Base-by-base conservation (phyloP, 108 stramenopile species). In the Cyclostephanos invisitatus region DNA sequence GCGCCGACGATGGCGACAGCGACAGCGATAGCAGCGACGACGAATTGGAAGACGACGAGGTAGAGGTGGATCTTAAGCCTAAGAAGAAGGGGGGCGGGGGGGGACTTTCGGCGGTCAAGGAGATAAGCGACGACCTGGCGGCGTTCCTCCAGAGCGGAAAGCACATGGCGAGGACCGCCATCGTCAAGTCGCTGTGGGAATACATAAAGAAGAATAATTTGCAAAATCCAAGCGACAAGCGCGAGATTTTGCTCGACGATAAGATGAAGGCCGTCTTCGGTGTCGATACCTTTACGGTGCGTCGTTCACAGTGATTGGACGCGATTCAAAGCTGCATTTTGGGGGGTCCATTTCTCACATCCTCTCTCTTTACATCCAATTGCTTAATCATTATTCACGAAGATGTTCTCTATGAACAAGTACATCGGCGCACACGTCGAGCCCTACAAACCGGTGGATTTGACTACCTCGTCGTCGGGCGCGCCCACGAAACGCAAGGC, bases 191-290 rank as follows among this genome's bases (percentile, higher is more conserved):
- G 0, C 40, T 96, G 21, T 96, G 96, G 96, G 88, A 86, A 55
- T 96, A 96, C 42, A 89, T 96, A 57, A 83, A 81, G 55, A 85
- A 87, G 37, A 65, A 96, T 62, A 67, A 93, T 50, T 67, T 94
- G n/a, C 96, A 96, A 73, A 89, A 96, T 83, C 96, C 96, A 0
- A 72, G 84, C 25, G 91, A 96, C 54, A 87, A 85, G 62, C 80
- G 88, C 5, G 84, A 96, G 64, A 94, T 96, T 36, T 37, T 91
- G 9, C 59, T 91, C 62, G 92, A 93, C 68, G 81, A 80, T 21
- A 73, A 44, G 18, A 63, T 87, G 73, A 71, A 76, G 57, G 14
- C 49, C 1, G 65, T 87, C 22, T 85, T 87, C 42, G 68, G 73
- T 14, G 65, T 68, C 24, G 83, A 87, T 32, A 47, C 47, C 38